phyloP scores from a whole-genome alignment of 345 rosid genomes.

The Syzygium jambos region DNA sequence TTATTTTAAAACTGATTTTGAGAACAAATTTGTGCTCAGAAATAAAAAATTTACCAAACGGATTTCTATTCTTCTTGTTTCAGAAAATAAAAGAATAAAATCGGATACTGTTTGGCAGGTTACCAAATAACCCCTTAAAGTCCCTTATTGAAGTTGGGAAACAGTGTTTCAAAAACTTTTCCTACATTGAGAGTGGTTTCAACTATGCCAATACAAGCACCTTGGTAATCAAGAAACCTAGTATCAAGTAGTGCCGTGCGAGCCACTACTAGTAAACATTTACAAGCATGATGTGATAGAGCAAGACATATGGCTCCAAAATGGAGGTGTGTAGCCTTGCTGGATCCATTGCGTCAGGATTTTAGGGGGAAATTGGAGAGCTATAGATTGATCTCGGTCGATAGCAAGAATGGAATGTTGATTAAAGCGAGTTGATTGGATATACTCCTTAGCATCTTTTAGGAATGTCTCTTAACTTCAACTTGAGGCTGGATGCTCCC shows the following conservation, averaged over 20 bases:
- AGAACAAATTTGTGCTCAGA: too few species aligned
- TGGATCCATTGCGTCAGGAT: background rate
- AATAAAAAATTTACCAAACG: too few species aligned
- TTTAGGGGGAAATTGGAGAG: background rate
- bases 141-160: background rate
- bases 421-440: background rate
- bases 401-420: background rate
- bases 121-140: too few species aligned
- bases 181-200: background rate
- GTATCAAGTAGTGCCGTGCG: background rate
- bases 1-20: too few species aligned
- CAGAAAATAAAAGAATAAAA: too few species aligned
- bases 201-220: background rate
- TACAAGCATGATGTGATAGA: background rate
- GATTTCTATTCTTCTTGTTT: too few species aligned
- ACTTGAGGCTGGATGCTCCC: background rate
- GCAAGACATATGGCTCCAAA: background rate
- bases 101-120: too few species aligned
- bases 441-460: background rate
- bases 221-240: background rate
- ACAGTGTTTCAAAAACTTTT: background rate
- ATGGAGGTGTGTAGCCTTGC: background rate
- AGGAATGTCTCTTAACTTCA: background rate
- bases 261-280: background rate
- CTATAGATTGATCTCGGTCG: too few species aligned